A percentile compares a stretch with the other conserved stretches of the same genome.
These are phyloP conservation scores for Blastobotrys chiropterorum DNA, from an alignment of 805 yeast species.

Conservation along the genomic window DNA sequence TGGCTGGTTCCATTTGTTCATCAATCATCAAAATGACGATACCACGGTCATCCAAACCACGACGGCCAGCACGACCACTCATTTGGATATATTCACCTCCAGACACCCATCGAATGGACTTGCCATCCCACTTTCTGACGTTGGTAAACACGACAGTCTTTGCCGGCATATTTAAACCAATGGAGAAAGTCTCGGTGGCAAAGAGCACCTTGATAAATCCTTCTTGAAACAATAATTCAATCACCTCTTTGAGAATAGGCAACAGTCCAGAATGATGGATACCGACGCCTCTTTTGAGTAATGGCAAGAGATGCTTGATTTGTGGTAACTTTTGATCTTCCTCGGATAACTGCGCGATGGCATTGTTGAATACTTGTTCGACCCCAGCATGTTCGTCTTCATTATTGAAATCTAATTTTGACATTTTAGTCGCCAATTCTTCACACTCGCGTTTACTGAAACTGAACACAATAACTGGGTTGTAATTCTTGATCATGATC, in stretches of 20 bases:
- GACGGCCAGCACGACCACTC: slow-evolving; percentile 99
- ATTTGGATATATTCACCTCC: slow-evolving; percentile 99
- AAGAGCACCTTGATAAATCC: slow-evolving; percentile 90
- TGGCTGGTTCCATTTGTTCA: slow-evolving; percentile 99
- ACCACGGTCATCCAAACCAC: slow-evolving; percentile 99
- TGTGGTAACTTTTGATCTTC: slow-evolving; percentile 91
- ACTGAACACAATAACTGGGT: slow-evolving; percentile 98
- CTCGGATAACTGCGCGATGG: slow-evolving; percentile 81
- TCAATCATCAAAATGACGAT: slow-evolving; percentile 99
- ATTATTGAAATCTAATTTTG: slow-evolving; percentile 87
- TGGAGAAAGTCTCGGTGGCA: slow-evolving; percentile 97
- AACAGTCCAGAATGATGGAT: slow-evolving; percentile 96
- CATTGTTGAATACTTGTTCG: slow-evolving; percentile 84
- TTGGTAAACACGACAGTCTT: slow-evolving; percentile 97
- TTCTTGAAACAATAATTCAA: slow-evolving; percentile 94
- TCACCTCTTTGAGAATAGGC: slow-evolving; percentile 90
- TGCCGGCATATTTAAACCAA: slow-evolving; percentile 99
- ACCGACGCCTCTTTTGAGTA: slow-evolving; percentile 92
- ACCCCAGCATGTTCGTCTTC: slow-evolving; percentile 92
- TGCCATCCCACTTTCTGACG: slow-evolving; percentile 98
- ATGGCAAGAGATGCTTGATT: slow-evolving; percentile 83
- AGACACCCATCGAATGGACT: slow-evolving; percentile 96
- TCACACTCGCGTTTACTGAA: slow-evolving; percentile 97
- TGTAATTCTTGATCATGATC: slow-evolving; percentile 95
- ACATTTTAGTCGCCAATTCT: slow-evolving; percentile 87